A percentile compares a stretch with the other conserved stretches of the same genome.
Evolutionary conservation across 1,284 basidiomycete species (phyloP).

Genomic region (Stygiomarasmius scandens): DNA sequence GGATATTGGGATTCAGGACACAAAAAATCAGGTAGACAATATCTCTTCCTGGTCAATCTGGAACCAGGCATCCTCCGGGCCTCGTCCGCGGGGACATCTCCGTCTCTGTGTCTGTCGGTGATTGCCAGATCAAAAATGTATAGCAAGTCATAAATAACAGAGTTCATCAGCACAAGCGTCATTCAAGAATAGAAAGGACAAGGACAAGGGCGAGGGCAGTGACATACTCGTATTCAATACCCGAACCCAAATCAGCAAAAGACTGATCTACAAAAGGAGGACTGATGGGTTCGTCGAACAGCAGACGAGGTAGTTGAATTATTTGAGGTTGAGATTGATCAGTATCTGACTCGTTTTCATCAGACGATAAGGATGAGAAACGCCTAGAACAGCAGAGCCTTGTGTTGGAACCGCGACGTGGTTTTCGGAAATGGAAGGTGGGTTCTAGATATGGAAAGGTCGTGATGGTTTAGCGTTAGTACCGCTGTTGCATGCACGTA

Average conservation of each 20-base stretch:
- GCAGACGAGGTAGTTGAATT: not conserved
- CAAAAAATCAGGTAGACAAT: not conserved
- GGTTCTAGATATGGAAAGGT: too few relatives aligned
- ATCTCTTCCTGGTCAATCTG: not conserved
- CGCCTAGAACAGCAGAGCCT: too few relatives aligned
- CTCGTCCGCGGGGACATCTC: not conserved
- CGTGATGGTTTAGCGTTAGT: too few relatives aligned
- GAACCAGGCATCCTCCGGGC: not conserved
- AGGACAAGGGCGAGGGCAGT: too few relatives aligned
- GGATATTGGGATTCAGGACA: not conserved
- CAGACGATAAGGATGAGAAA: too few relatives aligned
- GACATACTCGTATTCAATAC: not conserved
- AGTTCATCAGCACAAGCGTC: too few relatives aligned
- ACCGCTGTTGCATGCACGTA: too few relatives aligned
- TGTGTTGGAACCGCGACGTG: too few relatives aligned
- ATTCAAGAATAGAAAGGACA: too few relatives aligned
- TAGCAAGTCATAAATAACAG: not conserved
- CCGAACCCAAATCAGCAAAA: not conserved
- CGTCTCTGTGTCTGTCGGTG: not conserved
- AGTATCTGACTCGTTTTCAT: too few relatives aligned
- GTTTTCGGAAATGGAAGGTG: too few relatives aligned
- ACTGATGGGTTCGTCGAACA: not conserved
- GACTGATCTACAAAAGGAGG: not conserved
- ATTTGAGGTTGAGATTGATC: not conserved
- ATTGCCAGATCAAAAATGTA: not conserved